A percentile compares a stretch with the other conserved stretches of the same genome.
These are phyloP conservation scores for Fibroporia radiculosa DNA, from an alignment of 768 basidiomycete species.

Conservation along the genomic window DNA sequence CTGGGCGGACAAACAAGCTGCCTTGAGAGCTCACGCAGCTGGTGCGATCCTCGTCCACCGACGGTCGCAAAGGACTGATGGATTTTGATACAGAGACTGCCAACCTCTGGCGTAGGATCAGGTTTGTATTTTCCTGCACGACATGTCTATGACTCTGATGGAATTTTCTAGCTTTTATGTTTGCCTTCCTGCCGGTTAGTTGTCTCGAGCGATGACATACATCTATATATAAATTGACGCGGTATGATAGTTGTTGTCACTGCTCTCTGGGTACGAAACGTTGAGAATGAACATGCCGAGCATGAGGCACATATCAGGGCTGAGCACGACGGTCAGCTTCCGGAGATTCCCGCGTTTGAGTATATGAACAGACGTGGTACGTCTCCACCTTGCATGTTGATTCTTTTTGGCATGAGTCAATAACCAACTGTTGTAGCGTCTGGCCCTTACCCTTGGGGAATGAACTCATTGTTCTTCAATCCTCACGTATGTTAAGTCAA, in stretches of 20 bases:
- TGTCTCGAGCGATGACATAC: neutral
- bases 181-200: conserved; percentile 69
- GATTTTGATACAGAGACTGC: conserved; percentile 48
- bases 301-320: conserved; percentile 65
- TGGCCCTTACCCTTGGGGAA: conserved; percentile 84
- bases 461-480: conserved; percentile 80
- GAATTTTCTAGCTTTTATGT: conserved; percentile 53
- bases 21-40: conserved; percentile 16
- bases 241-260: conserved; percentile 17
- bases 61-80: conserved; percentile 6
- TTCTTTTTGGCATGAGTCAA: neutral
- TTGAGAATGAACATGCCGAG: conserved; percentile 57
- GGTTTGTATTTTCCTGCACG: conserved; percentile 38
- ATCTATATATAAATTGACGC: conserved; percentile 1
- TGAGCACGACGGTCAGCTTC: conserved; percentile 67
- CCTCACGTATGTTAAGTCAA: conserved; percentile 39
- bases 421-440: conserved; percentile 11
- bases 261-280: conserved; percentile 40
- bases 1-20: conserved; percentile 17
- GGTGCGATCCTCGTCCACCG: conserved; percentile 10
- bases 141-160: neutral
- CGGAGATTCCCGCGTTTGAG: conserved; percentile 63
- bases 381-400: conserved; percentile 3
- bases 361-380: conserved; percentile 62
- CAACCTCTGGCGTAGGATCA: conserved; percentile 83